Evolutionary conservation across 1,139 yeast genomes (phyloP).

Genomic region (Starmera stellimalicola): DNA sequence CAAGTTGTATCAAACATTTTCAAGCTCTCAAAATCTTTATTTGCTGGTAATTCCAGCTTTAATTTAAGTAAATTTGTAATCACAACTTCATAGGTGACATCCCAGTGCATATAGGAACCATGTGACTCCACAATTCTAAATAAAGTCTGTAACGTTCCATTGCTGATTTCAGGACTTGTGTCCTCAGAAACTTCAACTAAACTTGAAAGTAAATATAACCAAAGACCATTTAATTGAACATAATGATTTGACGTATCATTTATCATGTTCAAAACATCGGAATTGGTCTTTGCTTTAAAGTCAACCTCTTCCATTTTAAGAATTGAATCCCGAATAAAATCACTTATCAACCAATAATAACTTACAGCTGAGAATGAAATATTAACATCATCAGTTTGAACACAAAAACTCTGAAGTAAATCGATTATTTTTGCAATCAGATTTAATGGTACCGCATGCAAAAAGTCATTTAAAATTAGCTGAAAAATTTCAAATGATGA

Average conservation of each 20-base stretch:
- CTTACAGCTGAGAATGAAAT: conserved; percentile 86
- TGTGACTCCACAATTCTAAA: conserved; percentile 79
- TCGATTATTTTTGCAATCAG: conserved; percentile 60
- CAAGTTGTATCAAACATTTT: conserved; percentile 13
- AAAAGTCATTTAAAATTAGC: conserved; percentile 74
- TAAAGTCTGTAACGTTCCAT: conserved; percentile 83
- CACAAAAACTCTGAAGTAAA: conserved; percentile 60
- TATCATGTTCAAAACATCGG: conserved; percentile 7
- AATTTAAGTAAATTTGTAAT: conserved; percentile 30
- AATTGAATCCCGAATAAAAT: conserved; percentile 39
- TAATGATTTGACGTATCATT: conserved; percentile 1
- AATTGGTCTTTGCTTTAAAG: too few relatives aligned
- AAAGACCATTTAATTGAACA: conserved; percentile 28
- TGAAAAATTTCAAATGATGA: conserved; percentile 75
- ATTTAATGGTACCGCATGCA: conserved; percentile 55
- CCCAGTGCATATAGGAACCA: conserved; percentile 52
- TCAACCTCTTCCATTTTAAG: conserved; percentile 2
- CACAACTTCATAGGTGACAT: conserved; percentile 41
- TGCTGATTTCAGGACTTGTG: conserved; percentile 68
- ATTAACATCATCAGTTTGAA: conserved; percentile 65
- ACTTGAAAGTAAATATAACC: conserved; percentile 55
- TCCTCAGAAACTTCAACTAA: conserved; percentile 58
- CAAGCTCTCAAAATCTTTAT: conserved; percentile 6
- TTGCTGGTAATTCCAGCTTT: conserved; percentile 16
- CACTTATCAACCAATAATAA: conserved; percentile 87